phyloP scores from a whole-genome alignment of 116 monocot genomes.

The Cymodocea nodosa region DNA sequence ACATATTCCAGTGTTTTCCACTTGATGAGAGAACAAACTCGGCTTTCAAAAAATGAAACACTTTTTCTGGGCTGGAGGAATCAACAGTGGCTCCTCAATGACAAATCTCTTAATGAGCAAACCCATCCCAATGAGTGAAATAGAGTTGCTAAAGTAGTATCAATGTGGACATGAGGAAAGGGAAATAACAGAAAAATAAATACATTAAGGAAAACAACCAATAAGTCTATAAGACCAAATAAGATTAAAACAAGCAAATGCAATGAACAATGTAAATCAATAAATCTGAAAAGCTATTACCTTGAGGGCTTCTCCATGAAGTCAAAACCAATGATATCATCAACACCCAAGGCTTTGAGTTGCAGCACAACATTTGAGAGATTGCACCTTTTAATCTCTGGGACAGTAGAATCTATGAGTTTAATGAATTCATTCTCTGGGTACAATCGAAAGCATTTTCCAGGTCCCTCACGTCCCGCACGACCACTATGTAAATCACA shows the following conservation, averaged over 20 bases:
- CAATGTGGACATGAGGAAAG: no score
- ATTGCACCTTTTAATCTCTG: constrained; percentile 95
- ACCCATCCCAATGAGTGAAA: no score
- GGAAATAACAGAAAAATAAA: no score
- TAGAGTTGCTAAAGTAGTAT: no score
- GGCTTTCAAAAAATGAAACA: no score
- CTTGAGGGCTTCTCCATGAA: constrained; percentile 92
- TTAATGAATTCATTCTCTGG: constrained; percentile 77
- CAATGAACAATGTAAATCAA: no score
- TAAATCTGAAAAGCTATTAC: constrained; percentile 14
- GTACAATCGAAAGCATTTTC: constrained; percentile 84
- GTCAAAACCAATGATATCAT: constrained; percentile 91
- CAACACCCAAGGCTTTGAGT: constrained; percentile 85
- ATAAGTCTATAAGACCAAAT: background rate
- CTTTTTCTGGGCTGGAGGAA: no score
- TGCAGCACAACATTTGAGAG: constrained; percentile 90
- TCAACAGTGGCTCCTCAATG: no score
- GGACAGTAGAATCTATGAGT: constrained; percentile 69
- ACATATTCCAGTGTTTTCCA: no score
- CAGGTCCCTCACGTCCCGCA: constrained; percentile 89
- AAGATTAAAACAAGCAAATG: background rate
- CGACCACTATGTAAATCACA: constrained; percentile 65
- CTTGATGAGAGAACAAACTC: no score
- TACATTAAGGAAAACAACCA: background rate
- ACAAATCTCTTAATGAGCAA: no score